Percentiles rank a stretch among this genome's conserved stretches.
phyloP scores from a whole-genome alignment of 208 protist genomes.

The Leishmania turanica region DNA sequence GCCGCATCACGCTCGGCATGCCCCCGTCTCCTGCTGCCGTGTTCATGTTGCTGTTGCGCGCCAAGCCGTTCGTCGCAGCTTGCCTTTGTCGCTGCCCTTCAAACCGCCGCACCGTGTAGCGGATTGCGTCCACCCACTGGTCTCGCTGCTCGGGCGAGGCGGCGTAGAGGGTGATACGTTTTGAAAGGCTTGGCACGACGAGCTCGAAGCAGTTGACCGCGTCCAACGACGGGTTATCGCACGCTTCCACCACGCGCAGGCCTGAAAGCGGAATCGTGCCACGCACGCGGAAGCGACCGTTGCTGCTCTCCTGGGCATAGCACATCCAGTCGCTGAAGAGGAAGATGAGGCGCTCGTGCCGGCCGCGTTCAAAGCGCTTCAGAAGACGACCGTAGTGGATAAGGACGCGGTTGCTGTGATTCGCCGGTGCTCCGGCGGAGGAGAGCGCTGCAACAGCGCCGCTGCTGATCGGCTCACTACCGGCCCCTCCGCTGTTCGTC shows the following conservation, averaged over 20 bases:
- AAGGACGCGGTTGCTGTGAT: slow-evolving; percentile 43
- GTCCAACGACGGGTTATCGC: slow-evolving; percentile 31
- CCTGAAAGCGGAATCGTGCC: slow-evolving; percentile 59
- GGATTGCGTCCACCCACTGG: slow-evolving; percentile 79
- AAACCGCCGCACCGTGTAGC: slow-evolving; percentile 45
- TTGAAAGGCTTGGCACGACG: slow-evolving; percentile 25
- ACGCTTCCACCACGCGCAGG: slow-evolving; percentile 54
- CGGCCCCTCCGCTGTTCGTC: background rate
- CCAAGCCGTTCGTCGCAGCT: background rate
- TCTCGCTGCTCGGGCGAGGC: slow-evolving; percentile 66
- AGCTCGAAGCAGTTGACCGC: slow-evolving; percentile 61
- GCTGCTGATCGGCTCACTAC: background rate
- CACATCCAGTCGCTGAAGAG: slow-evolving; percentile 85
- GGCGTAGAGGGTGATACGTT: slow-evolving; percentile 70
- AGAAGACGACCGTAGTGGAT: slow-evolving; percentile 73
- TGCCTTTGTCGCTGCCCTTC: slow-evolving; percentile 4
- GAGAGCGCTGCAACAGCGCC: slow-evolving; percentile 11
- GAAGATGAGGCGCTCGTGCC: slow-evolving; percentile 78
- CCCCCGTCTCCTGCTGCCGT: slow-evolving; percentile 8
- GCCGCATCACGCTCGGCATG: slow-evolving; percentile 26
- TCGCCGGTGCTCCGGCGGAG: slow-evolving; percentile 2
- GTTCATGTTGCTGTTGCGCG: background rate
- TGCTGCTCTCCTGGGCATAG: slow-evolving; percentile 81
- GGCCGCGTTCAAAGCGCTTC: slow-evolving; percentile 65
- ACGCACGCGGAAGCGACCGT: slow-evolving; percentile 63